Conservation (phyloP, 164 flowering plant species). For the Litsea cubeba region DNA sequence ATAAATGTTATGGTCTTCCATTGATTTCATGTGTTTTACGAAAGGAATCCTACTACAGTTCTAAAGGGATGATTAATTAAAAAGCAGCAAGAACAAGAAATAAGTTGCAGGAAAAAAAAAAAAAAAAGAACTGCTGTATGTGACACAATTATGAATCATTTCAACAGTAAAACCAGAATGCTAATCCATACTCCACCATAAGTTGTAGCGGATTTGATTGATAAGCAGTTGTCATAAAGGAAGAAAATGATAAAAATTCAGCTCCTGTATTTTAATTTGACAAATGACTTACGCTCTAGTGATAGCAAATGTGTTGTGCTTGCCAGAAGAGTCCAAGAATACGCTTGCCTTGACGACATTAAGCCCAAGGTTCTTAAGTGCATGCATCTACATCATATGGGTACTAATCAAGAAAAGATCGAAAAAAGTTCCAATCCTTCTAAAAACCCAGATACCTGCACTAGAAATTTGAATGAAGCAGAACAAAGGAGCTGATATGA, state of each 20-base stretch:
- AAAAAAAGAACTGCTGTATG: too few relatives aligned
- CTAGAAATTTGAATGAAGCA: neutral
- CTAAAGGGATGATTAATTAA: too few relatives aligned
- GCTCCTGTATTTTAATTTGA: neutral
- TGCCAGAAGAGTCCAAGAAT: constrained; percentile 91
- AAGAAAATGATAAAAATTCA: neutral
- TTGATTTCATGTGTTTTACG: too few relatives aligned
- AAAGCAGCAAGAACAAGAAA: too few relatives aligned
- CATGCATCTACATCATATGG: constrained; percentile 60
- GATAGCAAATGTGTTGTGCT: constrained; percentile 89
- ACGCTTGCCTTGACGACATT: constrained; percentile 96
- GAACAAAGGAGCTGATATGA: neutral
- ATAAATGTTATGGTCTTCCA: too few relatives aligned
- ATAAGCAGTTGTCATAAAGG: neutral
- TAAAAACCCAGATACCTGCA: neutral
- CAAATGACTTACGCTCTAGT: constrained; percentile 71
- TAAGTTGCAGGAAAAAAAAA: too few relatives aligned
- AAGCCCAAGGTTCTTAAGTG: constrained; percentile 84
- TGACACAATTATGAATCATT: too few relatives aligned
- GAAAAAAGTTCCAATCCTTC: neutral
- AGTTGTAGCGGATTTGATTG: too few relatives aligned
- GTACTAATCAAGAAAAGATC: neutral
- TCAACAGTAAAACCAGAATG: too few relatives aligned
- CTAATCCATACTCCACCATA: too few relatives aligned
- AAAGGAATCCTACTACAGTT: too few relatives aligned